Evolutionary conservation across 1,284 basidiomycete genomes (phyloP), one percentile per base, ranked within the genome.

Genomic region (Anthracocystis setariae): DNA sequence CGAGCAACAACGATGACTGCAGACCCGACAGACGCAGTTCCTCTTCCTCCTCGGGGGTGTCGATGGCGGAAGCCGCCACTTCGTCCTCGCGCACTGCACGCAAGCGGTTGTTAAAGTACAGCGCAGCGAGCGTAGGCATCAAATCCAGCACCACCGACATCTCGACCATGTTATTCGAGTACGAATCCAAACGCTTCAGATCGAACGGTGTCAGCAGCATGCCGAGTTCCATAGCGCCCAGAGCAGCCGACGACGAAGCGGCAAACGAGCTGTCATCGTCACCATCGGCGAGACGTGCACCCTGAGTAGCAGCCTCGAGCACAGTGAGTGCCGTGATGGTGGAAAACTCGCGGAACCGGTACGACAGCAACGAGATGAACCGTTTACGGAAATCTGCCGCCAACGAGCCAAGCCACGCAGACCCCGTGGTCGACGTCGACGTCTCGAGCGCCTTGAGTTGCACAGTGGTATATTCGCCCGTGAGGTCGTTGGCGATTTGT

Each of bases 141-240:
- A 98, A 87, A 83, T 99, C 96, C 46, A 98, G 86, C 59, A 98
- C 89, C 77, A 97, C 92, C 82, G 97, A 94, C 81, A 95, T 96
- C 84, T 98, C 96, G 46, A 98, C 87, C 88, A 92, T 90, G 84
- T 94, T 96, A 83, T 95, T 94, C 5, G 93, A 91, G 78, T 98
- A 99, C 7, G 94, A 92, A 74, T 95, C 92, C 33, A 98, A 88
- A 2, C 96, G 90, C 85, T 98, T 98, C 77, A 98, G 86, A 84
- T 98, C 96, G 82, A 97, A 98, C 0, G 95, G 93, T 1, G 93
- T 90, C 63, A 96, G 84, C 17, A 92, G 84, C 39, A 90, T 85
- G 1, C 87, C 86, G 9, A 98, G 86, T 77, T 98, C 94, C 1
- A 86, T 79, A 2, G 90, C 84, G n/a, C 84, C 83, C 18, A 82